A percentile compares a stretch with the other conserved stretches of the same genome.
Conservation (phyloP, 352 stramenopile genomes). For the Pythium graminicola region DNA sequence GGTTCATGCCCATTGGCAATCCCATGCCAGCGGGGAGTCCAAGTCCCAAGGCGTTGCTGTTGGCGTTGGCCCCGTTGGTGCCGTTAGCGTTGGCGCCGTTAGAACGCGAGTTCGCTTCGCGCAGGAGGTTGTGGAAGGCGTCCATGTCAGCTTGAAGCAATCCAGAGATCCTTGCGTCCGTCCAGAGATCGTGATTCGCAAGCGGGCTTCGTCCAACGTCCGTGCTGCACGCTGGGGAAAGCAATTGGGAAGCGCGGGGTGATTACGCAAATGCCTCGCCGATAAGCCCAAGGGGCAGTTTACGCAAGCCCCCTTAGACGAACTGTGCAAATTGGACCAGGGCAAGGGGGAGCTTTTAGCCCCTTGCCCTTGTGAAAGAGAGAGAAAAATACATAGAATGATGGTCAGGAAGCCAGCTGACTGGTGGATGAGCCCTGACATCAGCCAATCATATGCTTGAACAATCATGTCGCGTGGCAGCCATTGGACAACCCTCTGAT, state of each 20-base stretch:
- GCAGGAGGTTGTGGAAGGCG: conserved; percentile 71
- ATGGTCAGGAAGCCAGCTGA: conserved; percentile 9
- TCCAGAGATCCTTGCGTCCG: neutral
- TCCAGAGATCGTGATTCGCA: conserved; percentile 6
- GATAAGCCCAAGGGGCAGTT: conserved; percentile 8
- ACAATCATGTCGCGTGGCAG: conserved; percentile 2
- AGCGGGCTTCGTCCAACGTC: conserved; percentile 2
- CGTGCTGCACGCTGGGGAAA: too few species aligned
- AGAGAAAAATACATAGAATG: conserved; percentile 9
- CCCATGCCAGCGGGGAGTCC: conserved; percentile 36
- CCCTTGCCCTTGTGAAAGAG: too few species aligned
- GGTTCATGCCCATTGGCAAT: conserved; percentile 59
- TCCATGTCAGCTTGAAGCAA: conserved; percentile 39
- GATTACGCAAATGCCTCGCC: conserved; percentile 20
- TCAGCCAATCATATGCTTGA: conserved; percentile 2
- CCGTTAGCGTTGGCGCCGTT: conserved; percentile 14
- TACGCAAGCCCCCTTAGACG: conserved; percentile 19
- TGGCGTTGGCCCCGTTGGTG: neutral
- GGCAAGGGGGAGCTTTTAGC: too few species aligned
- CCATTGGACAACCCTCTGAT: conserved; percentile 13
- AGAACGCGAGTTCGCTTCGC: conserved; percentile 57
- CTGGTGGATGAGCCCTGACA: neutral
- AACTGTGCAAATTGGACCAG: neutral
- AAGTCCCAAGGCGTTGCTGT: conserved; percentile 5
- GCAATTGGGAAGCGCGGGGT: conserved; percentile 5